A percentile compares a stretch with the other conserved stretches of the same genome.
These are phyloP conservation scores for Coemansia sp. DNA, from an alignment of 192 early-diverging fungal genomes.

Conservation along the genomic window DNA sequence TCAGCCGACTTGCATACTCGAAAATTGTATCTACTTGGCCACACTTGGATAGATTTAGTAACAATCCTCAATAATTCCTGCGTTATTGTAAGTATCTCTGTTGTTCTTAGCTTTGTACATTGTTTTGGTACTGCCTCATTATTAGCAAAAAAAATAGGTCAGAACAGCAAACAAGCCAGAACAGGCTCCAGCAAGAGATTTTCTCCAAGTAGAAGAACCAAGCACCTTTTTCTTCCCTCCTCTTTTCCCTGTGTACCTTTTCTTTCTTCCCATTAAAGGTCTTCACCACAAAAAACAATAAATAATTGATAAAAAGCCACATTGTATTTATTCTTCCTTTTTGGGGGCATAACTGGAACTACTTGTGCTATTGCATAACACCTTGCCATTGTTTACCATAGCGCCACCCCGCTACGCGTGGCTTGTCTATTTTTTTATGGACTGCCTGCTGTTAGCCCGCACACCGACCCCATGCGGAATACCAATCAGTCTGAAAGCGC, in stretches of 20 bases:
- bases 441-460: too few species aligned
- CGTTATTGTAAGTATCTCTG: background rate
- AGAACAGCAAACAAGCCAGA: background rate
- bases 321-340: background rate
- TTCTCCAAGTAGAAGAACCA: background rate
- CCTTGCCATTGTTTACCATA: background rate
- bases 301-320: background rate
- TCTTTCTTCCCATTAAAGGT: background rate
- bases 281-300: background rate
- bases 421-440: background rate
- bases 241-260: background rate
- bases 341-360: background rate
- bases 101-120: background rate
- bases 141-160: too few species aligned
- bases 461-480: too few species aligned
- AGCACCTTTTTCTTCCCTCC: background rate
- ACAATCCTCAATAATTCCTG: background rate
- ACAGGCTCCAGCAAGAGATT: too few species aligned
- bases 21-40: background rate
- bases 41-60: background rate
- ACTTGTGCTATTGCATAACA: background rate
- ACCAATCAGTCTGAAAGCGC: too few species aligned
- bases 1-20: background rate
- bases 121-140: background rate
- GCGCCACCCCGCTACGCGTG: background rate